phyloP scores from a whole-genome alignment of 108 stramenopile species.

The Discostella pseudostelligera region DNA sequence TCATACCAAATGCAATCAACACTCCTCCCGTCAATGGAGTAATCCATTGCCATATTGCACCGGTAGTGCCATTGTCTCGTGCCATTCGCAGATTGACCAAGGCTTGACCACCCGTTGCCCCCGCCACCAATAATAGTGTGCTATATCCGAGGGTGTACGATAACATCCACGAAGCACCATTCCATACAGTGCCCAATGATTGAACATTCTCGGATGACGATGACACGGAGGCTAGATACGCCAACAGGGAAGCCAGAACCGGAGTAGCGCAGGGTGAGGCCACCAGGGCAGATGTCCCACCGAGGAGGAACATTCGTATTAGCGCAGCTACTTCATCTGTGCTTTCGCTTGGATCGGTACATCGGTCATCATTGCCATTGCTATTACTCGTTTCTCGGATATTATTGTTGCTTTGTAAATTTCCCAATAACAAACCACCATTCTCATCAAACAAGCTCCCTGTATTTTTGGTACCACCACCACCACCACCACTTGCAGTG shows the following conservation, averaged over 20 bases:
- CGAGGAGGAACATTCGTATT: slow-evolving; percentile 73
- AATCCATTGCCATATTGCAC: slow-evolving; percentile 52
- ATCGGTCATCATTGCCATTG: background rate
- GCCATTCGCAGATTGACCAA: slow-evolving; percentile 58
- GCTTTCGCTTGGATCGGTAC: slow-evolving; percentile 6
- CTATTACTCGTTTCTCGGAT: slow-evolving; percentile 8
- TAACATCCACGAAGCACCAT: slow-evolving; percentile 64
- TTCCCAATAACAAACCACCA: slow-evolving; percentile 33
- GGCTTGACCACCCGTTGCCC: slow-evolving; percentile 75
- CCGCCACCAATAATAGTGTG: slow-evolving; percentile 69
- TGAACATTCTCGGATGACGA: slow-evolving; percentile 63
- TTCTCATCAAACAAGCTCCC: slow-evolving; percentile 43
- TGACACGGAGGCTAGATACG: slow-evolving; percentile 76
- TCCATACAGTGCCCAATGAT: slow-evolving; percentile 63
- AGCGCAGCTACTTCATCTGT: slow-evolving; percentile 41
- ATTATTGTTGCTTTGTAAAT: slow-evolving; percentile 5
- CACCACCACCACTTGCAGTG: background rate
- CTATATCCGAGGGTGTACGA: slow-evolving; percentile 80
- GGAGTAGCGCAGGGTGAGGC: slow-evolving; percentile 85
- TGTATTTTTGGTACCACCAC: background rate
- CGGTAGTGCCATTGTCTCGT: slow-evolving; percentile 33
- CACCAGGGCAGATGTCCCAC: slow-evolving; percentile 79
- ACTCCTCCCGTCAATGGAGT: slow-evolving; percentile 77
- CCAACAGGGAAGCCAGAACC: slow-evolving; percentile 76
- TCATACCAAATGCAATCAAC: slow-evolving; percentile 75